Percentiles rank a stretch among this genome's conserved stretches.
Conservation (phyloP, 495 filamentous ascomycete species). For the Tirmania nivea region DNA sequence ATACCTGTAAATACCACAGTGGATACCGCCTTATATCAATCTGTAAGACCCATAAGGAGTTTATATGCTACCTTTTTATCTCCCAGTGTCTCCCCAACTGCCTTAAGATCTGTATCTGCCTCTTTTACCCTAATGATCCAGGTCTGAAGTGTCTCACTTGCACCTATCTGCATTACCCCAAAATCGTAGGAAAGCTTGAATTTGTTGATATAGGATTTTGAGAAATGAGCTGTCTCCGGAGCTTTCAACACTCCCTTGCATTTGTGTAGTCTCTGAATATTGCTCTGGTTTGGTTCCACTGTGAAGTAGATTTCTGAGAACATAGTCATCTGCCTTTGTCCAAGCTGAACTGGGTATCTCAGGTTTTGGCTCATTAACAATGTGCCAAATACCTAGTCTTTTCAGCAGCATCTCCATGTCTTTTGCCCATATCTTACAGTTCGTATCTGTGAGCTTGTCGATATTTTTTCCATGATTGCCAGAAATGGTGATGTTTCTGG, state of each 20-base stretch:
- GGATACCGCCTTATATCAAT: no score
- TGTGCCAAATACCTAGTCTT: no score
- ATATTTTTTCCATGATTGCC: background rate
- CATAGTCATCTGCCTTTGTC: background rate
- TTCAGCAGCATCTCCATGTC: background rate
- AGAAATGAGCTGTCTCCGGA: no score
- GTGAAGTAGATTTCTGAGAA: background rate
- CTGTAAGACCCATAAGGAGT: background rate
- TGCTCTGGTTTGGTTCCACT: background rate
- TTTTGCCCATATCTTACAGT: background rate
- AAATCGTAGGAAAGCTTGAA: no score
- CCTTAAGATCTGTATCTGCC: background rate
- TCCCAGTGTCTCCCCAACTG: background rate
- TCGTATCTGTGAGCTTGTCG: background rate
- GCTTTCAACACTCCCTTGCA: no score
- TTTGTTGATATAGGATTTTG: no score
- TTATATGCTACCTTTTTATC: background rate
- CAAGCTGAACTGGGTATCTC: no score
- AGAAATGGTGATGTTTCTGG: no score
- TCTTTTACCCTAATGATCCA: background rate
- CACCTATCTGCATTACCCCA: no score
- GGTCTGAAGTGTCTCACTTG: background rate
- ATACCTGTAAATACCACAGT: no score
- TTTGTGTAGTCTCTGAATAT: no score
- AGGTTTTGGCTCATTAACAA: no score